Base-by-base conservation (phyloP, 139 green algal species). In the Chlorella sp. region DNA sequence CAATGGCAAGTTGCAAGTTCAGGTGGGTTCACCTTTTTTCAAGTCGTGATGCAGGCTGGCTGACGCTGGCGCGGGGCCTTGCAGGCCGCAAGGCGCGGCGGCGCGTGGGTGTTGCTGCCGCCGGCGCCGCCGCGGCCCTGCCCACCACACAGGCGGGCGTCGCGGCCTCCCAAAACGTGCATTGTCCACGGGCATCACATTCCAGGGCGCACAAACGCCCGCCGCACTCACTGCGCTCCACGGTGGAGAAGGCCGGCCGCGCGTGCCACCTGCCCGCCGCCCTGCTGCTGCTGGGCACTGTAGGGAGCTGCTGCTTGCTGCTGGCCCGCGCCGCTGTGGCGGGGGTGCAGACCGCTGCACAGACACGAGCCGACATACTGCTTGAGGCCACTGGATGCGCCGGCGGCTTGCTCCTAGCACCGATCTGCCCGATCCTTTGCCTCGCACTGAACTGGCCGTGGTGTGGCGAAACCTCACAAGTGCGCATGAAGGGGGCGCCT, bases 141-240 rank as follows among this genome's bases (percentile, higher is more conserved):
- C 41, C 70, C 41, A 76, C 70, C 70, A 76, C 70, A 76, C 40
- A 34, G 24, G 24, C 26, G 70, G 30, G 64, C 26, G 30, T 6
- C 32, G 34, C 64, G 17, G 32, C 64, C 64, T 60, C 24, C 51
- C 51, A 60, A 16, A 16, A 26, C 16, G 51, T 16, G 51, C 51
- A 60, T 60, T 60, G 51, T 26, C 51, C 51, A 60, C 51, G 16
- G 9, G 51, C 64, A 70, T 1, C 64, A 3, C 17, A 3, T 36
- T 30, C 32, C 34, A 20, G 34, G 64, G 64, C 64, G 13, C 64
- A 70, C 64, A 70, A 70, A 43, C 70, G 70, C 70, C 40, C n/a
- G 70, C 70, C 30, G 48, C 4, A 41, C 73, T 36, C 74, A 81
- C 74, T 38, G 28, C 74, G 74, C 65, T 81, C 74, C 48, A 22